Conservation (phyloP, 2,329 filamentous ascomycete genomes). For the Ophiostoma ulmi region DNA sequence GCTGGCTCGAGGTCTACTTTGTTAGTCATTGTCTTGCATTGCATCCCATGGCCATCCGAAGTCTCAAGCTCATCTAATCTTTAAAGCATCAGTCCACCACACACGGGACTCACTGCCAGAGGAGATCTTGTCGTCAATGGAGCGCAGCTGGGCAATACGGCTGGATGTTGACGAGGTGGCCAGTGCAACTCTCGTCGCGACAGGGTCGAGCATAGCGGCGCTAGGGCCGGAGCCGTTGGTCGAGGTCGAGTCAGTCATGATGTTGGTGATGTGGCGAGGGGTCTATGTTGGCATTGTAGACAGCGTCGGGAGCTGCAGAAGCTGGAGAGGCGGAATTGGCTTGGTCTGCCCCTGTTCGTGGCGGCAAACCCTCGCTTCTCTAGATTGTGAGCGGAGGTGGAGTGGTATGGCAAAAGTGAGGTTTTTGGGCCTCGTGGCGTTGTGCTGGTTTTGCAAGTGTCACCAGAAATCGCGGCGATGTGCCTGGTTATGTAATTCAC, state of each 20-base stretch:
- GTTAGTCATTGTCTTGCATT: not conserved
- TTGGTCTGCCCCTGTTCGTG: constrained; percentile 22
- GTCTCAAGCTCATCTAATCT: not conserved
- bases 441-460: constrained; percentile 16
- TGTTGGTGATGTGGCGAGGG: constrained; percentile 31
- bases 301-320: constrained; percentile 15
- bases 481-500: constrained; percentile 12
- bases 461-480: constrained; percentile 14
- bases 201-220: constrained; percentile 25
- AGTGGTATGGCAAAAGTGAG: not conserved
- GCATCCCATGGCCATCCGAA: not conserved
- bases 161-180: constrained; percentile 57
- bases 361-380: constrained; percentile 23
- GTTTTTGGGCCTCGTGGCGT: constrained; percentile 17
- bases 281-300: constrained; percentile 25
- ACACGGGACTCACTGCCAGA: constrained; percentile 45
- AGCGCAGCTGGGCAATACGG: constrained; percentile 51
- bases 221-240: constrained; percentile 36
- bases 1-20: constrained; percentile 44
- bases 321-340: constrained; percentile 21
- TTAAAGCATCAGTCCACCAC: not conserved
- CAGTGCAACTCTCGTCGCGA: constrained; percentile 39
- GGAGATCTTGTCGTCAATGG: constrained; percentile 52
- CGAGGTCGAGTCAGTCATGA: constrained; percentile 47
- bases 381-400: constrained; percentile 15